A percentile compares a stretch with the other conserved stretches of the same genome.
Conservation (phyloP, 208 protist species). For the Crithidia sp. region DNA sequence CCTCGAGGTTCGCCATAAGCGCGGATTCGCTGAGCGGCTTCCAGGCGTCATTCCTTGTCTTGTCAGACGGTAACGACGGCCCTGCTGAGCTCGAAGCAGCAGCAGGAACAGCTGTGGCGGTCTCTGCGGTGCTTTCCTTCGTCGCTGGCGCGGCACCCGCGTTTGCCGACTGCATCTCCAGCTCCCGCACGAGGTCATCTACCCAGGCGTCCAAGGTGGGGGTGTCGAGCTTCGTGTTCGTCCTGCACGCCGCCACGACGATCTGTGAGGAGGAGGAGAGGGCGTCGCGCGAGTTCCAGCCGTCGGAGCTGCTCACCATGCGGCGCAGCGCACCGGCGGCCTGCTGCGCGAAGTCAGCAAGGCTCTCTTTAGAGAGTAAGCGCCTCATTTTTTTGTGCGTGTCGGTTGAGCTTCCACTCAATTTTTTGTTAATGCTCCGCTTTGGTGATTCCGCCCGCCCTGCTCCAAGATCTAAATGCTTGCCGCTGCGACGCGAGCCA, state of each 20-base stretch:
- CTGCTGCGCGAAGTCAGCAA: conserved; percentile 68
- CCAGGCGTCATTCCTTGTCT: conserved; percentile 13
- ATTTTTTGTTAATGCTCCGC: too few relatives aligned
- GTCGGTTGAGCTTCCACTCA: neutral
- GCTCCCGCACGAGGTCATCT: conserved; percentile 24
- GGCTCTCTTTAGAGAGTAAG: conserved; percentile 52
- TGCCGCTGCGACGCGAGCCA: too few relatives aligned
- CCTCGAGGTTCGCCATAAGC: conserved; percentile 57
- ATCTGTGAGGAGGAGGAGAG: conserved; percentile 54
- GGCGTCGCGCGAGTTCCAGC: conserved; percentile 38
- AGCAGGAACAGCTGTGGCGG: neutral
- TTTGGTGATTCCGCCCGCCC: too few relatives aligned
- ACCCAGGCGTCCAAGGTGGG: conserved; percentile 24
- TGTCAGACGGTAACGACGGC: neutral
- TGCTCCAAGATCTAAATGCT: too few relatives aligned
- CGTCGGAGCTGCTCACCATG: conserved; percentile 41
- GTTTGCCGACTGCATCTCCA: conserved; percentile 23
- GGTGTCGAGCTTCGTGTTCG: conserved; percentile 22
- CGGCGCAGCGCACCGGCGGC: conserved; percentile 64
- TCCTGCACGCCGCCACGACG: conserved; percentile 55
- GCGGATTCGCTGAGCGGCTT: conserved; percentile 56
- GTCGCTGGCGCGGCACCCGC: neutral
- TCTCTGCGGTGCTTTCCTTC: neutral
- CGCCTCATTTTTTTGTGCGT: conserved; percentile 25
- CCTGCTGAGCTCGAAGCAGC: neutral